phyloP scores from a whole-genome alignment of 2,329 filamentous ascomycete species.

The Aspergillus sp. region DNA sequence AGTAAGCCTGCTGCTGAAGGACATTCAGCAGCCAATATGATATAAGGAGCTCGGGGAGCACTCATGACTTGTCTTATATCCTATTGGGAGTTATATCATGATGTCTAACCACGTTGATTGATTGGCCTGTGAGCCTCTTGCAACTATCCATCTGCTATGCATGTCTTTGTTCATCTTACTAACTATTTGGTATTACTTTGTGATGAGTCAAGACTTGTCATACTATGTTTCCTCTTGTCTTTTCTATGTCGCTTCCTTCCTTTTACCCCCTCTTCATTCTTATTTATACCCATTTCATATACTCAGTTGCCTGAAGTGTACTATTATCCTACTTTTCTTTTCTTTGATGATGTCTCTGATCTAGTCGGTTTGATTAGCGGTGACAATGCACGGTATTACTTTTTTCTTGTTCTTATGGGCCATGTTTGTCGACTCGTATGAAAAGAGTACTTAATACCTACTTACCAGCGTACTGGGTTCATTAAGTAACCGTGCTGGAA shows the following conservation, averaged over 20 bases:
- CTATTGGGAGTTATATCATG: slow-evolving; percentile 26
- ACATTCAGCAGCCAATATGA: slow-evolving; percentile 33
- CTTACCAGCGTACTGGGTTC: not conserved
- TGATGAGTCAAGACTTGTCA: not conserved
- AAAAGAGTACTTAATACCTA: not conserved
- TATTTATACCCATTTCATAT: slow-evolving; percentile 24
- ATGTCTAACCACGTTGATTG: slow-evolving; percentile 9
- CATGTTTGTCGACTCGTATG: not conserved
- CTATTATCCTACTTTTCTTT: slow-evolving; percentile 17
- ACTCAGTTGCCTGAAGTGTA: slow-evolving; percentile 18
- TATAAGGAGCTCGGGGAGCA: slow-evolving; percentile 24
- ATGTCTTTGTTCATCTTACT: slow-evolving; percentile 8
- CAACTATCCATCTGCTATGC: not conserved
- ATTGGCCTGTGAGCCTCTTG: slow-evolving; percentile 4
- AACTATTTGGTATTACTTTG: slow-evolving; percentile 1
- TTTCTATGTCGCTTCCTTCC: slow-evolving; percentile 6
- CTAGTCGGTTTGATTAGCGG: not conserved
- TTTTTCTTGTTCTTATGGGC: not conserved
- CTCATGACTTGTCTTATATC: slow-evolving; percentile 19
- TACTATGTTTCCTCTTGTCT: slow-evolving; percentile 10
- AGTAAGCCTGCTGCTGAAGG: slow-evolving; percentile 23
- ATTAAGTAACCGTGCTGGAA: not conserved
- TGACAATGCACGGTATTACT: slow-evolving; percentile 1
- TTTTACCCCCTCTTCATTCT: slow-evolving; percentile 10
- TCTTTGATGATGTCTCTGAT: slow-evolving; percentile 20